These are phyloP conservation scores for Venturia asperata DNA, from an alignment of 2,329 filamentous ascomycete species.

Conservation along the genomic window DNA sequence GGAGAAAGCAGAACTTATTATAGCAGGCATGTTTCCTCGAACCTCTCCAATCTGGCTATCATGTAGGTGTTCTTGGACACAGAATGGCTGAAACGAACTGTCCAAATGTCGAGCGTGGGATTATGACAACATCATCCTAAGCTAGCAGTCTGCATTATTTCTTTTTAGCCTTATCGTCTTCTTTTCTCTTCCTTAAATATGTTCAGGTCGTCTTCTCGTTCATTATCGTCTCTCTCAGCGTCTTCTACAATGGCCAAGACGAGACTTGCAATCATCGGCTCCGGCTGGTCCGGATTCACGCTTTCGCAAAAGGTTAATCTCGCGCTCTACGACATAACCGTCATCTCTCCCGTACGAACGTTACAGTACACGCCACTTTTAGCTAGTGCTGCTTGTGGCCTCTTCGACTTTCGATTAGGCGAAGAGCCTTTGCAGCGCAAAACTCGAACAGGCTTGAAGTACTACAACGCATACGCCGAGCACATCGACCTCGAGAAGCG, in stretches of 20 bases:
- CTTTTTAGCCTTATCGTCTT: background rate
- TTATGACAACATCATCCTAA: slow-evolving; percentile 4
- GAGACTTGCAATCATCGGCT: slow-evolving; percentile 32
- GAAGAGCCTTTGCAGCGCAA: slow-evolving; percentile 39
- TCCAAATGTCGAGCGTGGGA: background rate
- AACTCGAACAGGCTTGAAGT: slow-evolving; percentile 23
- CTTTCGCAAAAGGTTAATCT: slow-evolving; percentile 33
- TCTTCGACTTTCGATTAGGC: slow-evolving; percentile 41
- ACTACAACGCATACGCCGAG: slow-evolving; percentile 37
- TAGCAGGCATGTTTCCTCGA: background rate
- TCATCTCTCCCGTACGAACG: slow-evolving; percentile 39
- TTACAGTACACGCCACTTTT: slow-evolving; percentile 41
- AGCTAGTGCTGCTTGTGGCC: slow-evolving; percentile 35
- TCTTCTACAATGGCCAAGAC: slow-evolving; percentile 11
- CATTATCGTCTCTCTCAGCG: background rate
- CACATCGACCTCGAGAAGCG: slow-evolving; percentile 34
- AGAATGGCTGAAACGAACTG: no score
- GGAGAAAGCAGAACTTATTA: background rate
- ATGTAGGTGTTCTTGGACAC: background rate
- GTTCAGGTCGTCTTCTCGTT: background rate
- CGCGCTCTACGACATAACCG: slow-evolving; percentile 34
- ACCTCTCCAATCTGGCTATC: background rate
- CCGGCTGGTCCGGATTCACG: slow-evolving; percentile 38
- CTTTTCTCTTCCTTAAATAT: background rate
- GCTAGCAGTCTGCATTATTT: background rate